Evolutionary conservation across 225 moss, liverwort and hornwort species (phyloP).

Genomic region (Antitrichia curtipendula): DNA sequence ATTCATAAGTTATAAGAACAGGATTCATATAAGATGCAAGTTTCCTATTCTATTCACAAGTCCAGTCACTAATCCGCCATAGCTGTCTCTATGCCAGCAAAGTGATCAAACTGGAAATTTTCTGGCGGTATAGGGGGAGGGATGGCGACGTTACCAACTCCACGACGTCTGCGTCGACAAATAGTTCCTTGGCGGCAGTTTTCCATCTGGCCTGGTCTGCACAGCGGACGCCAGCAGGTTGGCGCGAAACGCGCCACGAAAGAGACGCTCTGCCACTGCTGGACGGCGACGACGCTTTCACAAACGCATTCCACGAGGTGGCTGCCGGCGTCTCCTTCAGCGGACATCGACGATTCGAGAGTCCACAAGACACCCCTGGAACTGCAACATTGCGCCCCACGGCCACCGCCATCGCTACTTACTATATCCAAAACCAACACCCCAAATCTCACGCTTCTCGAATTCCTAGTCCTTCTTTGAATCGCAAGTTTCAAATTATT

Average conservation of each 20-base stretch:
- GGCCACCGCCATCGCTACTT: slow-evolving; percentile 9
- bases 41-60: background rate
- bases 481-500: background rate
- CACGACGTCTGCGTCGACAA: background rate
- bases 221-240: background rate
- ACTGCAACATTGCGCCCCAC: slow-evolving; percentile 1
- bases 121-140: background rate
- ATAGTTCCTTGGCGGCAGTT: background rate
- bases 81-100: background rate
- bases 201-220: background rate
- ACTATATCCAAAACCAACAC: background rate
- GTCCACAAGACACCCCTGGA: background rate
- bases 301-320: background rate
- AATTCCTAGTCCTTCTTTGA: background rate
- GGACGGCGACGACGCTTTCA: slow-evolving; percentile 8
- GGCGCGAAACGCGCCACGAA: background rate
- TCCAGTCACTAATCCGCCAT: background rate
- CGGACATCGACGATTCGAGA: background rate
- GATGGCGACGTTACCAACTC: background rate
- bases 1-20: background rate
- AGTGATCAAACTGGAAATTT: background rate
- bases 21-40: too few relatives aligned
- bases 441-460: background rate
- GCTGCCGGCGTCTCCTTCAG: background rate
- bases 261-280: slow-evolving; percentile 4